phyloP scores from a whole-genome alignment of 2,329 filamentous ascomycete genomes.

The Leptographium radiaticola region DNA sequence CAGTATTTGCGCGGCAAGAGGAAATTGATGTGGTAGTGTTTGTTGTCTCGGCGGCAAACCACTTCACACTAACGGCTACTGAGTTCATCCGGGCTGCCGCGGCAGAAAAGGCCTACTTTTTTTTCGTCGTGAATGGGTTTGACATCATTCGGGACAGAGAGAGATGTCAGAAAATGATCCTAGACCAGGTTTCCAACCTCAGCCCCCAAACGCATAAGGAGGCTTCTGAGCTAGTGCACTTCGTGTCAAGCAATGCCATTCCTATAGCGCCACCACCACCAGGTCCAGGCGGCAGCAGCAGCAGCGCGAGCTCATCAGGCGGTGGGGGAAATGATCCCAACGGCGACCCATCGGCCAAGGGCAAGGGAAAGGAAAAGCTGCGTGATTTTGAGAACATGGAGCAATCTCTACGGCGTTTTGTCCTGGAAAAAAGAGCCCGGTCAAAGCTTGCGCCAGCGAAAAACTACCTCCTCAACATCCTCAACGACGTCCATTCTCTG shows the following conservation, averaged over 20 bases:
- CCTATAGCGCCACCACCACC: conserved; percentile 52
- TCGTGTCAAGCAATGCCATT: conserved; percentile 93
- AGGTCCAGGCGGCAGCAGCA: conserved; percentile 37
- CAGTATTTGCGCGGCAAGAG: conserved; percentile 91
- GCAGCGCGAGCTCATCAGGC: conserved; percentile 38
- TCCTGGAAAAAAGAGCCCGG: conserved; percentile 85
- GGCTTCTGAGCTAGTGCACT: conserved; percentile 83
- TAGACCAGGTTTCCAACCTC: conserved; percentile 78
- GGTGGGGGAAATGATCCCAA: conserved; percentile 42
- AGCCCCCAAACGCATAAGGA: conserved; percentile 92
- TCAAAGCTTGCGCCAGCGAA: conserved; percentile 93
- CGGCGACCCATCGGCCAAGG: conserved; percentile 58
- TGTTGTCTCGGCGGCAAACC: conserved; percentile 92
- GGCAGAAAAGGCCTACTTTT: conserved; percentile 94
- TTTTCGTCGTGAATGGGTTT: conserved; percentile 96
- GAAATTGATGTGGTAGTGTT: conserved; percentile 99
- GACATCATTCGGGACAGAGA: conserved; percentile 88
- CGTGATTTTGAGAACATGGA: conserved; percentile 85
- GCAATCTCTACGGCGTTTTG: conserved; percentile 77
- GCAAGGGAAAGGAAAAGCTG: conserved; percentile 77
- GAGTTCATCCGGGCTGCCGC: conserved; percentile 96
- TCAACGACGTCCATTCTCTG: conserved; percentile 73
- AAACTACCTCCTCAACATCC: conserved; percentile 87
- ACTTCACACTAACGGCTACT: conserved; percentile 94
- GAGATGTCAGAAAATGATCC: conserved; percentile 79